phyloP scores from a whole-genome alignment of 2,329 filamentous ascomycete species.

The Colletotrichum kahawae region DNA sequence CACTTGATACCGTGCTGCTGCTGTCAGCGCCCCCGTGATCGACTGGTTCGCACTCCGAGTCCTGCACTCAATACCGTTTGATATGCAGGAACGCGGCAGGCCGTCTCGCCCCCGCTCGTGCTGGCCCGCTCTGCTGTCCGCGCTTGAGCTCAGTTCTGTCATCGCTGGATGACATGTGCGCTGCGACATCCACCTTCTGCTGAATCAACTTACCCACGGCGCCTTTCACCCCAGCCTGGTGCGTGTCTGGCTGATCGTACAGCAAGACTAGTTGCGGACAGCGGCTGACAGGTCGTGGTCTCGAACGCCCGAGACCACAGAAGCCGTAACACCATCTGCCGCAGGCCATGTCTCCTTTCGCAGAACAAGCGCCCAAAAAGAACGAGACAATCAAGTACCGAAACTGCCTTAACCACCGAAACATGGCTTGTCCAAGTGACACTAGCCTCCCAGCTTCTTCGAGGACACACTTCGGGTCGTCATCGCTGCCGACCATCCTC shows the following conservation, averaged over 20 bases:
- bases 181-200: not conserved
- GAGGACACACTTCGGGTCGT: not conserved
- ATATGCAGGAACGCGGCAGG: not conserved
- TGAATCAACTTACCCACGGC: not conserved
- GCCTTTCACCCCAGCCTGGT: not conserved
- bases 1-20: not conserved
- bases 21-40: not conserved
- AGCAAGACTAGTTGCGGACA: not conserved
- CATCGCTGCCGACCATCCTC: not conserved
- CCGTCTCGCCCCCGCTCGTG: not conserved
- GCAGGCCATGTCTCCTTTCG: not conserved
- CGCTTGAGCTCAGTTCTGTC: not conserved
- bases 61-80: conserved; percentile 1
- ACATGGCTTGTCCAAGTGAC: not conserved
- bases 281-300: not conserved
- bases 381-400: not conserved
- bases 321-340: not conserved
- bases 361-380: not conserved
- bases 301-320: not conserved
- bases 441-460: not conserved
- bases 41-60: not conserved
- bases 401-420: not conserved
- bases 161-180: not conserved
- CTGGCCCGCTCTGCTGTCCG: not conserved
- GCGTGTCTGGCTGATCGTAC: not conserved